A percentile compares a stretch with the other conserved stretches of the same genome.
These are phyloP conservation scores for Nicotiana noctiflora DNA, from an alignment of 257 asterid genomes.

Conservation along the genomic window DNA sequence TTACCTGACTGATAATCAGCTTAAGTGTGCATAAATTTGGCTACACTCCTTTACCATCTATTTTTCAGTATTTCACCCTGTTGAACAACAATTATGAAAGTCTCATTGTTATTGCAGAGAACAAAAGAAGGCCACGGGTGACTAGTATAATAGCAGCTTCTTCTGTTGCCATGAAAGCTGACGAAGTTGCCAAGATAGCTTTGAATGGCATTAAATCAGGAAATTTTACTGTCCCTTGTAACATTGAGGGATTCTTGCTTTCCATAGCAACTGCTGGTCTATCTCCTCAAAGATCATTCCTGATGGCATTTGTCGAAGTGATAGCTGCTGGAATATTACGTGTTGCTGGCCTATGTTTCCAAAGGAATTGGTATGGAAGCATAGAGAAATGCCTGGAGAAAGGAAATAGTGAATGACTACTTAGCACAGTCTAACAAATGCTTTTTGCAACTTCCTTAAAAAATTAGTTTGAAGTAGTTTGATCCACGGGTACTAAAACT, in stretches of 20 bases:
- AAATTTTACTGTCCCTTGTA: conserved; percentile 70
- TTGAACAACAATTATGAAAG: not conserved
- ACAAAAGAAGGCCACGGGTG: conserved; percentile 69
- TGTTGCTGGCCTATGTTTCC: conserved; percentile 64
- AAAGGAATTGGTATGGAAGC: conserved; percentile 76
- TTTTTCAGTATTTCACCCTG: not conserved
- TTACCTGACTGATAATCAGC: not conserved
- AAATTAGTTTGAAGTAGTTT: not conserved
- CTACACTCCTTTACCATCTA: not conserved
- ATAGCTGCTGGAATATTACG: conserved; percentile 52
- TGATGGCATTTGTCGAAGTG: conserved; percentile 80
- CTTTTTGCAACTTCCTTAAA: not conserved
- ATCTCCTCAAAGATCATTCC: conserved; percentile 81
- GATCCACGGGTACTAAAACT: not conserved
- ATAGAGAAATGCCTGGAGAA: conserved; percentile 53
- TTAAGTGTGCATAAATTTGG: not conserved
- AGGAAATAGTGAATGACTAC: conserved; percentile 22
- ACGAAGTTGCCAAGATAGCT: conserved; percentile 68
- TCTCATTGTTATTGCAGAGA: conserved; percentile 41
- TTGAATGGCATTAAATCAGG: conserved; percentile 62
- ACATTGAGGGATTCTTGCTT: conserved; percentile 66
- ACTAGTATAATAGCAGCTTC: conserved; percentile 78
- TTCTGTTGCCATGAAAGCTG: conserved; percentile 92
- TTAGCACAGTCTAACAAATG: not conserved
- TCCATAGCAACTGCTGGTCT: conserved; percentile 76